A percentile compares a stretch with the other conserved stretches of the same genome.
Evolutionary conservation across 176 grass and related monocot genomes (phyloP).

Genomic region (Elymus sibiricus): DNA sequence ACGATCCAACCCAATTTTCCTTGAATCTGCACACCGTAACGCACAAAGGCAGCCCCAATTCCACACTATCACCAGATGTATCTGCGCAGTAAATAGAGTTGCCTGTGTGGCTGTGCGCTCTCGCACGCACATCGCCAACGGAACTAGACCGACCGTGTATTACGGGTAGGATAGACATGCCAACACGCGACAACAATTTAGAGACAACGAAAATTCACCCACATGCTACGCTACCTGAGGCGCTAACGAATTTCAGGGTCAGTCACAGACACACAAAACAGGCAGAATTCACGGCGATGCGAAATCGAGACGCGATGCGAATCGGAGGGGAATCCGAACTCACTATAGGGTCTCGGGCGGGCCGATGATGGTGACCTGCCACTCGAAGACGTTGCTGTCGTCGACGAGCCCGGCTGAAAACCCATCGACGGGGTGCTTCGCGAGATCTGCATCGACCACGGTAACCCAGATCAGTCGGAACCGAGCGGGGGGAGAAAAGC

Average conservation of each 20-base stretch:
- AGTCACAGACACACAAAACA: neutral
- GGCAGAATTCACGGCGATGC: neutral
- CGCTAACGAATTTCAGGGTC: neutral
- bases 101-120: no score
- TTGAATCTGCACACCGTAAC: neutral
- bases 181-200: neutral
- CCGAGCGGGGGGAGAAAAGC: neutral
- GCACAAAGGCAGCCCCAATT: neutral
- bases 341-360: conserved; percentile 95
- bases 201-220: conserved; percentile 2
- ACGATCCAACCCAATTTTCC: neutral
- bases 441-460: conserved; percentile 57
- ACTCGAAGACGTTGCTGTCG: conserved; percentile 83
- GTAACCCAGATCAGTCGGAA: conserved; percentile 9
- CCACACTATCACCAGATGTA: neutral
- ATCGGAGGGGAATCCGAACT: conserved; percentile 35
- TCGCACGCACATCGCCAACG: no score
- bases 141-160: neutral
- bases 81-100: neutral
- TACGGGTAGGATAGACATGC: neutral
- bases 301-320: neutral
- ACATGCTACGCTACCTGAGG: neutral
- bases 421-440: conserved; percentile 80
- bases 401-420: conserved; percentile 88
- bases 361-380: conserved; percentile 97